Evolutionary conservation across 2,329 filamentous ascomycete genomes (phyloP).

Genomic region (Cytospora piceae): DNA sequence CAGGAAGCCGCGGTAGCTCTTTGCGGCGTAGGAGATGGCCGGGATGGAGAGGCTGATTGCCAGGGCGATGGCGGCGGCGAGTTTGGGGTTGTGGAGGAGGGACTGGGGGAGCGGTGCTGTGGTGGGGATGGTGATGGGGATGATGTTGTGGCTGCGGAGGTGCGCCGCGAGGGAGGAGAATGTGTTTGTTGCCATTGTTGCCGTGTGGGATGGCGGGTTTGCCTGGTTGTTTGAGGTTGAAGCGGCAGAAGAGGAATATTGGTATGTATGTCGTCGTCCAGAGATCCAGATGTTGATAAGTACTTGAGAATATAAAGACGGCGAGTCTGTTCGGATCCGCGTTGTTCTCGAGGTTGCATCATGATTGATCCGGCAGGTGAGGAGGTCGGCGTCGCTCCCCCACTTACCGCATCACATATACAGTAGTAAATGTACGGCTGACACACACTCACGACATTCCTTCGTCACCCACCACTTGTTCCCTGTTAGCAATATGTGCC

Average conservation of each 20-base stretch:
- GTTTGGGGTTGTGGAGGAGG: constrained; percentile 13
- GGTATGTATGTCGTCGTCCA: no score
- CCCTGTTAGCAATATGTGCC: no score
- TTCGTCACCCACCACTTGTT: no score
- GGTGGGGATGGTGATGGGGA: background rate
- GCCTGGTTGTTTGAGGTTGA: background rate
- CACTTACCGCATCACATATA: no score
- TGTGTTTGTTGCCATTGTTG: constrained; percentile 11
- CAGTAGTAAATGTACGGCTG: background rate
- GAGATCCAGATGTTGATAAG: no score
- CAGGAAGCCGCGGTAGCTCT: constrained; percentile 46
- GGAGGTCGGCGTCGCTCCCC: no score
- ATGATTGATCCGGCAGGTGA: background rate
- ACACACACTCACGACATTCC: background rate
- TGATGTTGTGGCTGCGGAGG: constrained; percentile 12
- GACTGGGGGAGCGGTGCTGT: background rate
- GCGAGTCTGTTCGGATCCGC: no score
- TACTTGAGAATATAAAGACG: no score
- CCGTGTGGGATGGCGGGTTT: background rate
- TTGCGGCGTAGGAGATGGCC: constrained; percentile 34
- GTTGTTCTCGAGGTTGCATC: background rate
- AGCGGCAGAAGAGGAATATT: no score
- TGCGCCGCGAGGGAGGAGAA: constrained; percentile 11
- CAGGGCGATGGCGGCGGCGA: constrained; percentile 18
- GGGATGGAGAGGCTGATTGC: constrained; percentile 24